These are phyloP conservation scores for Cyberlindnera saturnus DNA, from an alignment of 805 yeast genomes.

Conservation along the genomic window DNA sequence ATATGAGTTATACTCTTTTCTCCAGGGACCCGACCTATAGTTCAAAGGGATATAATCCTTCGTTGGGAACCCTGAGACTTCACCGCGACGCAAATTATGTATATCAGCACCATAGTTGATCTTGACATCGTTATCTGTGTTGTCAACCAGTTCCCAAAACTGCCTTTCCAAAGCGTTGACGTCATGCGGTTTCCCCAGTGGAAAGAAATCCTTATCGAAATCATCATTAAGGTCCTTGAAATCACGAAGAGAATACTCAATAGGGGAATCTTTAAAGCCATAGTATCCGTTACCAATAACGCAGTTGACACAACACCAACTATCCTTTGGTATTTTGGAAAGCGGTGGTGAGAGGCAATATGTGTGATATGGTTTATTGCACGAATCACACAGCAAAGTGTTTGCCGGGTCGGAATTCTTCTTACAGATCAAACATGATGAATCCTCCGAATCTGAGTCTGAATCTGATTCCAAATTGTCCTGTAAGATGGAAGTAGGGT, in stretches of 20 bases:
- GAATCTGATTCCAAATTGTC: slow-evolving; percentile 14
- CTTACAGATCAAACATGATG: slow-evolving; percentile 44
- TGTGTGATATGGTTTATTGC: slow-evolving; percentile 64
- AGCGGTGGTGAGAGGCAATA: slow-evolving; percentile 59
- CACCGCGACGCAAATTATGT: slow-evolving; percentile 57
- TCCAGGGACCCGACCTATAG: slow-evolving; percentile 7
- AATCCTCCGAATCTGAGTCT: slow-evolving; percentile 24
- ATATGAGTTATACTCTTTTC: slow-evolving; percentile 29
- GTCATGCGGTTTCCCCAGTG: slow-evolving; percentile 23
- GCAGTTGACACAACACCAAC: slow-evolving; percentile 82
- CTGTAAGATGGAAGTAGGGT: slow-evolving; percentile 27
- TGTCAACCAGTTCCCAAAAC: slow-evolving; percentile 57
- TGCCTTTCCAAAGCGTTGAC: slow-evolving; percentile 48
- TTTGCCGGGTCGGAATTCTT: slow-evolving; percentile 36
- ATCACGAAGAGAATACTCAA: slow-evolving; percentile 48
- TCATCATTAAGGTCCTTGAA: slow-evolving; percentile 52
- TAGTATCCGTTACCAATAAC: slow-evolving; percentile 83
- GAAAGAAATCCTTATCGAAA: slow-evolving; percentile 40
- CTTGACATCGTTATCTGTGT: slow-evolving; percentile 41
- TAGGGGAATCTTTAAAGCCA: slow-evolving; percentile 71
- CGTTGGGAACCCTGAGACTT: slow-evolving; percentile 73
- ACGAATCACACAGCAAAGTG: slow-evolving; percentile 65
- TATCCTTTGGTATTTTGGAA: slow-evolving; percentile 43
- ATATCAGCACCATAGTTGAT: slow-evolving; percentile 85
- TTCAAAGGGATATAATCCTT: slow-evolving; percentile 25